Evolutionary conservation across 148 eudicot genomes (phyloP), one percentile per base, ranked within the genome.

Genomic region (Nepenthes mirabilis): DNA sequence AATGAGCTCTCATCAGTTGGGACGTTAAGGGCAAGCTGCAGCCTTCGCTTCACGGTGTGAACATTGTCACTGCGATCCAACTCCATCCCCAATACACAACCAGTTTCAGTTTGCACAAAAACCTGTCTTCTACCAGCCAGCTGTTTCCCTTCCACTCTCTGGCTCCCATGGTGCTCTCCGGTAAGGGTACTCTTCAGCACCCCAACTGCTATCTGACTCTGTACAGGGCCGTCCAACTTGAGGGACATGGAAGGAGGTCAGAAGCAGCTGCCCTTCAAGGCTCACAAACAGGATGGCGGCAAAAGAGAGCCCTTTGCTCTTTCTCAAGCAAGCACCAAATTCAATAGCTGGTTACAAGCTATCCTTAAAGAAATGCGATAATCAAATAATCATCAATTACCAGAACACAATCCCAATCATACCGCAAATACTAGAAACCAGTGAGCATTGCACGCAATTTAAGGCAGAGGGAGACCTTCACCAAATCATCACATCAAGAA

Each of bases 71-170:
- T 75, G 13, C 97, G 80, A 71, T 94, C 95, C 63, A 89, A 63
- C 70, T 94, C 99, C 89, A 94, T 81, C 10, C 97, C 99, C 71
- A 89, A 64, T 1, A 94, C 99, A 74, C 90, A 84, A 13, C 99
- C 97, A 6, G 82, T 82, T 57, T 89, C 99, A 4, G 91, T 89
- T 73, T 89, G 99, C 33, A 89, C 91, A 77, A 94, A 94, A 57
- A 89, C 95, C 6, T 90, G 85, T 59, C 99, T 86, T 61, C 79
- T 79, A 2, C 88, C 86, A 2, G 80, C 63, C 0, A 79, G 62
- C 33, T 61, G 72, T 66, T 71, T 83, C 40, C 76, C 75, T 47
- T 76, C 87, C 77, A 70, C 63, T 65, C 81, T 71, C 14, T 58
- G 54, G 57, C 67, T 78, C 53, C 86, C 81, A 61, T 70, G 77